Evolutionary conservation across 495 filamentous ascomycete species (phyloP), one percentile per base, ranked within the genome.

Genomic region (Talaromyces adpressus): DNA sequence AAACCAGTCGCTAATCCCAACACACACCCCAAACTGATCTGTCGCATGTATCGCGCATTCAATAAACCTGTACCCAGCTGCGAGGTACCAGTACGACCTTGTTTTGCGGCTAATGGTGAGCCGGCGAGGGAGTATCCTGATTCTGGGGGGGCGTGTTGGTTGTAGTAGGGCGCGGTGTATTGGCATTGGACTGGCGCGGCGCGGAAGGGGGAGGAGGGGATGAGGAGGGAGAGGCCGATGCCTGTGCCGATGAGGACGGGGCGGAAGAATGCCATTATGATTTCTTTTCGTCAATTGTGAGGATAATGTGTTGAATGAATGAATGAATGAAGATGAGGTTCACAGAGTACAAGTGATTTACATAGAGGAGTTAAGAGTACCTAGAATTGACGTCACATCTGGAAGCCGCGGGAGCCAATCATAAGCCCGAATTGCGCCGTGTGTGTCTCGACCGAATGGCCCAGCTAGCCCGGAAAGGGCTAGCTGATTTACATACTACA

Each of bases 21-120:
- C 14, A 92, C 76, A 67, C 87, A 89, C 1, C 90, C 90, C 62
- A 84, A 68, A 62, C 86, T 89, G 60, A 92, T 75, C 78, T 92
- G 87, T 64, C 80, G 84, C 70, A 91, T 76, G 12, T 81, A 80
- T 29, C 79, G 74, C 0, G 84, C 68, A 22, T 70, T 78, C 45
- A 81, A 53, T 25, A 78, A 65, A 2, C 73, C 68, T 51, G 20
- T 39, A 3, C 52, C 51, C 0, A 14, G 62, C 11, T 57, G 62
- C 25, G 59, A 6, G 20, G n/a, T 23, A 2, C 54, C 60, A 4
- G 71, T 72, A 11, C 39, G 62, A 16, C 71, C 67, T 60, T 79
- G 72, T 63, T 79, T 73, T 62, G 66, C 65, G 11, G 66, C 4
- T 11, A 69, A 57, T 51, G 72, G 66, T 11, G 71, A 65, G 27